Percentiles rank a stretch among this genome's conserved stretches.
phyloP scores from a whole-genome alignment of 371 early-diverging fungal species.

The Mycotypha africana region DNA sequence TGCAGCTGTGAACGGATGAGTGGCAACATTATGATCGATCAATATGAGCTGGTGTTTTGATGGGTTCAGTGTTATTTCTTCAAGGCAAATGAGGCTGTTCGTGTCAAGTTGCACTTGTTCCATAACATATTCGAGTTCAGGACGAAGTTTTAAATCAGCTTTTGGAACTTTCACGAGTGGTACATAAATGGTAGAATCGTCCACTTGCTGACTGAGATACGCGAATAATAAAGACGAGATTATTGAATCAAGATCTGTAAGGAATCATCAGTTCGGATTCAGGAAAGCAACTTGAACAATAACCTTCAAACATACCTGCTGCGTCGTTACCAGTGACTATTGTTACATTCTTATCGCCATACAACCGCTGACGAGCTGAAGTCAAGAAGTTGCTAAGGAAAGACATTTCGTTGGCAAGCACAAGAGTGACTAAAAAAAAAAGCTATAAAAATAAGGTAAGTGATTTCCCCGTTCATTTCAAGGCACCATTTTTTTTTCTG shows the following conservation, averaged over 20 bases:
- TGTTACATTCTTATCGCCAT: background rate
- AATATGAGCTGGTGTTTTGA: constrained; percentile 31
- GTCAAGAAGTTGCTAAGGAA: background rate
- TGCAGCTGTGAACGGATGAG: constrained; percentile 29
- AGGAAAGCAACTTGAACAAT: background rate
- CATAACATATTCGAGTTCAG: constrained; percentile 56
- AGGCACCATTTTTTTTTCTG: too few species aligned
- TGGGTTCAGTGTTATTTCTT: constrained; percentile 8
- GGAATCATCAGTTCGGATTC: too few species aligned
- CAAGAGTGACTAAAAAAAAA: too few species aligned
- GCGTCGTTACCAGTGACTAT: constrained; percentile 71
- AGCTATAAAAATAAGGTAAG: too few species aligned
- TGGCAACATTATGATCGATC: constrained; percentile 61
- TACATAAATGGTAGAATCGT: constrained; percentile 16
- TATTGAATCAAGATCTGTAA: constrained; percentile 65
- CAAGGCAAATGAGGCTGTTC: constrained; percentile 22
- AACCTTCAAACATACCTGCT: constrained; percentile 39
- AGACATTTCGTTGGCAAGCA: too few species aligned
- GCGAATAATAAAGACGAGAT: constrained; percentile 55
- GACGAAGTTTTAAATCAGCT: constrained; percentile 59
- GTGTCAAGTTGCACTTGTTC: constrained; percentile 13
- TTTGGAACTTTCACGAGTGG: constrained; percentile 60
- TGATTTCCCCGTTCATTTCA: too few species aligned
- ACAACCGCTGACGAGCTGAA: background rate
- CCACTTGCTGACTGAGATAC: constrained; percentile 28